Percentiles rank a stretch among this genome's conserved stretches.
These are phyloP conservation scores for Xylariaceae sp. DNA, from an alignment of 2,329 filamentous ascomycete genomes.

Conservation along the genomic window DNA sequence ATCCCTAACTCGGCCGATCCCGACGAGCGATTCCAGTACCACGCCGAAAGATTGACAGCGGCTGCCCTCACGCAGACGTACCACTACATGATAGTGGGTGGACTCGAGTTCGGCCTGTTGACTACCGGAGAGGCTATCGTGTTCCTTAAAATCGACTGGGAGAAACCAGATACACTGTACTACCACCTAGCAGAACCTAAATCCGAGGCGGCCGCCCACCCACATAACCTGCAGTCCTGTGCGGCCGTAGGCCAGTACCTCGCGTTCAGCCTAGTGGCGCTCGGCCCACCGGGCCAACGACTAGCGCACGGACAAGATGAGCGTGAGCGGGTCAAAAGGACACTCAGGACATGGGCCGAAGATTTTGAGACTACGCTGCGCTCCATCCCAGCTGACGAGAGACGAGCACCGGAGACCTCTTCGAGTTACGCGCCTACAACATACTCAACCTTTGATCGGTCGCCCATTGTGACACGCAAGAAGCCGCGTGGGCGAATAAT, in stretches of 20 bases:
- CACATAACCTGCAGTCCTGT: conserved; percentile 15
- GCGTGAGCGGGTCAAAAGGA: conserved; percentile 6
- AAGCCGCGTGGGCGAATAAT: background rate
- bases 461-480: conserved; percentile 8
- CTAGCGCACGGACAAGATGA: conserved; percentile 20
- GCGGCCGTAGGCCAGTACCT: conserved; percentile 29
- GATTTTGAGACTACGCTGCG: conserved; percentile 24
- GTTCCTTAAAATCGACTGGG: conserved; percentile 36
- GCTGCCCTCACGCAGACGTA: conserved; percentile 43
- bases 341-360: conserved; percentile 18
- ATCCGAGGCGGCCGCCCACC: conserved; percentile 22
- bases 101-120: conserved; percentile 39
- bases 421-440: conserved; percentile 15
- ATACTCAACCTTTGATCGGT: conserved; percentile 19
- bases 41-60: conserved; percentile 15
- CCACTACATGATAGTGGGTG: conserved; percentile 43
- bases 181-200: conserved; percentile 31
- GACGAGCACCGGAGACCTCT: conserved; percentile 10
- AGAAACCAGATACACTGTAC: conserved; percentile 23
- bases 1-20: conserved; percentile 9
- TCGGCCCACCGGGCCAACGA: conserved; percentile 13
- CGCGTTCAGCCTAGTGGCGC: conserved; percentile 27
- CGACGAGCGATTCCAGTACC: conserved; percentile 10
- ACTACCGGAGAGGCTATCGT: conserved; percentile 39
- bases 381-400: conserved; percentile 19